Percentiles rank a stretch among this genome's conserved stretches.
Evolutionary conservation across 352 stramenopile species (phyloP).

Genomic region (Phytophthora foliorum): DNA sequence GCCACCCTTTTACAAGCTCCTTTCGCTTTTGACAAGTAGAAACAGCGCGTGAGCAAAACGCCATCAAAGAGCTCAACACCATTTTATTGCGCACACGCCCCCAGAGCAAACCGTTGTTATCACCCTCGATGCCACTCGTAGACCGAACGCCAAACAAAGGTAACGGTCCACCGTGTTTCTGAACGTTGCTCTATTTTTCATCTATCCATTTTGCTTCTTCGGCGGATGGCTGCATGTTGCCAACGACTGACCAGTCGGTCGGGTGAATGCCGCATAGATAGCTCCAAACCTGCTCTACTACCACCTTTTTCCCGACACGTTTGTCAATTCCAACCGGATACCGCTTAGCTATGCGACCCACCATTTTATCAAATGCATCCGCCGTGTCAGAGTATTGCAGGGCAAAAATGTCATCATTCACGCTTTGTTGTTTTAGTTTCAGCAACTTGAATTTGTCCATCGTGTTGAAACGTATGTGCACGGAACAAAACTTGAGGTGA

Average conservation of each 20-base stretch:
- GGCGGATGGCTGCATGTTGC: neutral
- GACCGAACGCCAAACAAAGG: slow-evolving; percentile 11
- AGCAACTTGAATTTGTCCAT: slow-evolving; percentile 21
- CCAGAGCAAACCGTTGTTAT: slow-evolving; percentile 19
- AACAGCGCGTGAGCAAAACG: slow-evolving; percentile 5
- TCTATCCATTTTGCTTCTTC: neutral
- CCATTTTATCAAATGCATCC: neutral
- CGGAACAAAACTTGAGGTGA: slow-evolving; percentile 11
- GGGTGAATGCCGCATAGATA: slow-evolving; percentile 17
- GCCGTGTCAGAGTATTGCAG: neutral
- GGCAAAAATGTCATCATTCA: slow-evolving; percentile 10
- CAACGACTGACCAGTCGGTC: slow-evolving; percentile 7
- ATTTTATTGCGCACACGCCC: neutral
- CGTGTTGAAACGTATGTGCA: slow-evolving; percentile 22
- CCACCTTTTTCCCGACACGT: neutral
- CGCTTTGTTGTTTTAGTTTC: slow-evolving; percentile 1
- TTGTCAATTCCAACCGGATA: neutral
- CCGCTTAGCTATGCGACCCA: neutral
- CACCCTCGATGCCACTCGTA: slow-evolving; percentile 8
- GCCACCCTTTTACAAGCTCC: neutral
- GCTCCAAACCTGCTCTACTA: slow-evolving; percentile 7
- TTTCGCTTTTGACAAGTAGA: neutral
- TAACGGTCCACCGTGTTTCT: neutral
- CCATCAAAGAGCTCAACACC: neutral
- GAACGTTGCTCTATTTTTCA: neutral